Conservation (phyloP, 1,139 yeast species). For the Lodderomyces metapsilosis region DNA sequence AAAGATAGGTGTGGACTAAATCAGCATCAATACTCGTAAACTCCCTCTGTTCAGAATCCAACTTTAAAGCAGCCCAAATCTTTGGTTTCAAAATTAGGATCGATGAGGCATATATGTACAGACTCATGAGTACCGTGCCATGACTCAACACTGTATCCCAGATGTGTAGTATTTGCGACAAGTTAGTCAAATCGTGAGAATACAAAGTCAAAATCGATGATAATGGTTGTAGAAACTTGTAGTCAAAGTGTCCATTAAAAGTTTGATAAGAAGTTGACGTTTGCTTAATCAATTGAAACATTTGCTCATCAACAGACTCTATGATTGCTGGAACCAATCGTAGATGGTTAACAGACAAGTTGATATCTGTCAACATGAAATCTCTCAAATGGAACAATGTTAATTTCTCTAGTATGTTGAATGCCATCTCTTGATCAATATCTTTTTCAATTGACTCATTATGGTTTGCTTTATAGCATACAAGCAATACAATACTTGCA, state of each 20-base stretch:
- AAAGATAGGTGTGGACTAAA: constrained; percentile 39
- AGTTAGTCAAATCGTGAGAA: constrained; percentile 64
- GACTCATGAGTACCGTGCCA: constrained; percentile 37
- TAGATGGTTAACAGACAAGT: constrained; percentile 65
- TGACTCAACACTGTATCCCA: constrained; percentile 65
- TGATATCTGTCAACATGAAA: constrained; percentile 73
- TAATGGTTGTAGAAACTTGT: constrained; percentile 57
- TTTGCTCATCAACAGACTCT: constrained; percentile 44
- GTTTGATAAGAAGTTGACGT: constrained; percentile 29
- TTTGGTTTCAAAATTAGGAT: constrained; percentile 40
- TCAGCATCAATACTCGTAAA: constrained; percentile 37
- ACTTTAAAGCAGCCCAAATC: constrained; percentile 30
- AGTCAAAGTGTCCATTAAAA: constrained; percentile 37
- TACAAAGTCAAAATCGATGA: constrained; percentile 77
- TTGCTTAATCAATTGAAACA: constrained; percentile 49
- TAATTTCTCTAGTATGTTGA: constrained; percentile 52
- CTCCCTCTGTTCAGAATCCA: constrained; percentile 14
- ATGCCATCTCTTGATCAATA: constrained; percentile 39
- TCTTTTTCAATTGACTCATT: constrained; percentile 11
- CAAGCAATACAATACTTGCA: constrained; percentile 64
- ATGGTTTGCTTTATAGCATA: constrained; percentile 31
- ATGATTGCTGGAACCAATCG: constrained; percentile 63
- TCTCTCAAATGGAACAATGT: constrained; percentile 72
- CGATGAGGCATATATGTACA: constrained; percentile 60
- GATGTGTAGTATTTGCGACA: constrained; percentile 49